Base-by-base conservation (phyloP, 768 basidiomycete genomes). In the Baorangia bicolor region DNA sequence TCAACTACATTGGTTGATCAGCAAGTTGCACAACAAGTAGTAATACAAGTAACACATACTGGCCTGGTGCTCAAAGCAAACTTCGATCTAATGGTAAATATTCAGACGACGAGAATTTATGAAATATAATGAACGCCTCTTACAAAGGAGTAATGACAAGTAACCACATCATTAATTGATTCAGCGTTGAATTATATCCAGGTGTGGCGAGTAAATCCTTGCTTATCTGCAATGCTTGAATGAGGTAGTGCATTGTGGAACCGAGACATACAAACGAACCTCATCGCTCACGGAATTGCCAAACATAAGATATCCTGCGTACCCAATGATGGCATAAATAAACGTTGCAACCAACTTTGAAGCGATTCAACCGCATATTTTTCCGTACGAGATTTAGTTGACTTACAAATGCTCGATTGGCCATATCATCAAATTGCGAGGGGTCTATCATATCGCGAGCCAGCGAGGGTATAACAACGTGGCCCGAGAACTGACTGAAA, bases 291-390 rank as follows among this genome's bases (percentile, higher is more conserved):
- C 92, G 31, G 69, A 63, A 46, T 81, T 76, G 11, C 94, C 93
- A 66, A 93, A 94, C 96, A 98, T 98, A 20, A 91, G 70, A 63
- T 97, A 98, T 1, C 95, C 96, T 20, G 84, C 85, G 42, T 81
- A 82, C 5, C 89, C 93, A 28, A 94, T 86, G 12, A 87, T 57
- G n/a, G 75, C 69, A 60, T 86, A 86, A 28, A 90, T 73, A 34
- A 76, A 72, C 1, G 88, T 87, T 21, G 89, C 83, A 44, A 86
- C 75, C 21, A 76, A 61, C 88, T 89, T 58, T n/a, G 9, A 42
- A 54, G 41, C 14, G 25, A 28, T 39, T 49, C 48, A 54, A 27
- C 14, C 4, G 9, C 13, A 11, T 8, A 9, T 13, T 30, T 53
- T 47, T n/a, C 13, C 5, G 11, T 13, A 5, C 5, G 13, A 10